These are phyloP conservation scores for Daedalea quercina DNA, from an alignment of 768 basidiomycete genomes.

Conservation along the genomic window DNA sequence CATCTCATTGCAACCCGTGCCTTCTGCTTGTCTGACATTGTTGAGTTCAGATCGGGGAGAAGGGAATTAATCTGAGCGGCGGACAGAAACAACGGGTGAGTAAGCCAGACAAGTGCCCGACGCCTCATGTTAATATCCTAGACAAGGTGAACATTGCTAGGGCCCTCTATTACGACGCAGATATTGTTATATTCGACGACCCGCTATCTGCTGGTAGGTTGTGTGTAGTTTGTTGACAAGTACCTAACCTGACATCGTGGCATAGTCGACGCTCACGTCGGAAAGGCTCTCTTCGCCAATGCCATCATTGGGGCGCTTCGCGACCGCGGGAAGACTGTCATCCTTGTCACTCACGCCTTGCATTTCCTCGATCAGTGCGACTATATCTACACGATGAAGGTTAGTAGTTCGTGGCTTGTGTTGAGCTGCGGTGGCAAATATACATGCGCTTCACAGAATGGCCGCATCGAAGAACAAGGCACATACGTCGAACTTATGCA, in stretches of 20 bases:
- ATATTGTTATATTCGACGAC: slow-evolving; percentile 57
- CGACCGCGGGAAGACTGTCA: slow-evolving; percentile 40
- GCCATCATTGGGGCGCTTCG: slow-evolving; percentile 49
- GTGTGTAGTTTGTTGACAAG: neutral
- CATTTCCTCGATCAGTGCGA: slow-evolving; percentile 48
- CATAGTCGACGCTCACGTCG: slow-evolving; percentile 70
- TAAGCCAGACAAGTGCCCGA: neutral
- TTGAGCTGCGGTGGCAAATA: no score
- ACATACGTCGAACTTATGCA: slow-evolving; percentile 47
- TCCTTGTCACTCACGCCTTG: slow-evolving; percentile 50
- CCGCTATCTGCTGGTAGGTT: slow-evolving; percentile 53
- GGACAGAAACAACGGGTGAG: slow-evolving; percentile 58
- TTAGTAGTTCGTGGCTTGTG: neutral
- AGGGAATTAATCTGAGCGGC: slow-evolving; percentile 60
- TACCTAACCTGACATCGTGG: neutral
- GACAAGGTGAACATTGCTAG: slow-evolving; percentile 60
- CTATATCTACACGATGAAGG: slow-evolving; percentile 40
- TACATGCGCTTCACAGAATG: slow-evolving; percentile 17
- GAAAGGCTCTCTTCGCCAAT: slow-evolving; percentile 57
- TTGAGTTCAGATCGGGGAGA: slow-evolving; percentile 53
- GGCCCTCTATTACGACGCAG: slow-evolving; percentile 59
- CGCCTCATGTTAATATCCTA: neutral
- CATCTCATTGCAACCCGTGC: slow-evolving; percentile 1
- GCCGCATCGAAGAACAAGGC: slow-evolving; percentile 40
- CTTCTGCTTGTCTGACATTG: neutral